Evolutionary conservation across 495 filamentous ascomycete genomes (phyloP).

Genomic region (Talaromyces thailandensis): DNA sequence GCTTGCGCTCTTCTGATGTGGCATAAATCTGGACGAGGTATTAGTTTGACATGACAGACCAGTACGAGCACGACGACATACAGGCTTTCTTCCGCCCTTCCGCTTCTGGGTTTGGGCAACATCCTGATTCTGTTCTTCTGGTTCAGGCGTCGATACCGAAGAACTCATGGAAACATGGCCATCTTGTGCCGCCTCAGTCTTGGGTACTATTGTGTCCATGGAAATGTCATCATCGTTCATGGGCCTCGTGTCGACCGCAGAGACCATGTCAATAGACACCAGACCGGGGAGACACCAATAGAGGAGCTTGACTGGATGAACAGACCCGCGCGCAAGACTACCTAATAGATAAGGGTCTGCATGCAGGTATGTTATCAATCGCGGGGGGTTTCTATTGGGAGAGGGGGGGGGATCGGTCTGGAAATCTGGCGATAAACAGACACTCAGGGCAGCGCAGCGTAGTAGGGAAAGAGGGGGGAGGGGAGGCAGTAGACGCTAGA

Average conservation of each 20-base stretch:
- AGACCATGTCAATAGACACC: constrained; percentile 29
- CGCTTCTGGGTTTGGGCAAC: constrained; percentile 66
- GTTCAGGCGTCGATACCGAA: constrained; percentile 45
- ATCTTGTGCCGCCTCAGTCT: constrained; percentile 37
- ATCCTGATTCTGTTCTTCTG: constrained; percentile 51
- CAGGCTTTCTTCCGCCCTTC: constrained; percentile 95
- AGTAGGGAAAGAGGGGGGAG: constrained; percentile 9
- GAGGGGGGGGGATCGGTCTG: no score
- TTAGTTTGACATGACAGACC: constrained; percentile 18
- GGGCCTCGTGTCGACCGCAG: constrained; percentile 34
- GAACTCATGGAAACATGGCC: constrained; percentile 37
- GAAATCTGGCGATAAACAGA: constrained; percentile 1
- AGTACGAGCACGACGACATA: constrained; percentile 41
- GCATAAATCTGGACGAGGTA: constrained; percentile 70
- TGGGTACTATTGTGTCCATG: constrained; percentile 36
- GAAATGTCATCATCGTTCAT: constrained; percentile 29
- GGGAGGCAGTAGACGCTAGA: constrained; percentile 24
- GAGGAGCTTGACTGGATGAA: not conserved
- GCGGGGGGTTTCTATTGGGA: not conserved
- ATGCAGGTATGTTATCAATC: constrained; percentile 1
- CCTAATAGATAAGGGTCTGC: not conserved
- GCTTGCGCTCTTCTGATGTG: constrained; percentile 95
- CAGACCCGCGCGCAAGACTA: not conserved
- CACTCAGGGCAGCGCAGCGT: not conserved
- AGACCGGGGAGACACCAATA: not conserved